A percentile compares a stretch with the other conserved stretches of the same genome.
Evolutionary conservation across 345 rosid species (phyloP).

Genomic region (Citrus unshiu): DNA sequence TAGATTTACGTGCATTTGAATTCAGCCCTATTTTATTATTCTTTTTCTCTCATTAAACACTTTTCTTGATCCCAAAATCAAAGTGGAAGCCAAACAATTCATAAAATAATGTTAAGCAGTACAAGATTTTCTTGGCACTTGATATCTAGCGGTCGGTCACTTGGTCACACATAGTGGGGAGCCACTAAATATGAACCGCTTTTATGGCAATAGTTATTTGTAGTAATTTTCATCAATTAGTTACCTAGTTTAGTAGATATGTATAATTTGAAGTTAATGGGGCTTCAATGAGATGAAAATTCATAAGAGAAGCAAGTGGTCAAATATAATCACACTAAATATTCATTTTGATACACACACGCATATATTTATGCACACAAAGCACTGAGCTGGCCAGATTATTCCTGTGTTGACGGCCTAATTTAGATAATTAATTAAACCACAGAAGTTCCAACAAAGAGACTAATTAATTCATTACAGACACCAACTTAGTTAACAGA

Average conservation of each 20-base stretch:
- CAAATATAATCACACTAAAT: too few relatives aligned
- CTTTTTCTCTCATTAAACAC: background rate
- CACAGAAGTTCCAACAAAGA: background rate
- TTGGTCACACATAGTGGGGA: background rate
- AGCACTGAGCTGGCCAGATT: background rate
- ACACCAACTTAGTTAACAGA: slow-evolving; percentile 34
- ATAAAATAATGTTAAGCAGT: background rate
- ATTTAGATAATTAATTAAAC: background rate
- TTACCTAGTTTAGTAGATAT: too few relatives aligned
- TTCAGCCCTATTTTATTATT: background rate
- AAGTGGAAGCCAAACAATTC: background rate
- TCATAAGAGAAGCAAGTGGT: too few relatives aligned
- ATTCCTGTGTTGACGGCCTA: background rate
- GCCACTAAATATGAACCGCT: background rate
- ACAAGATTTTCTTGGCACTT: background rate
- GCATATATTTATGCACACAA: too few relatives aligned
- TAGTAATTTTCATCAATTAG: too few relatives aligned
- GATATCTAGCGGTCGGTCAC: too few relatives aligned
- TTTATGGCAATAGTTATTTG: background rate
- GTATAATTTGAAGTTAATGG: too few relatives aligned
- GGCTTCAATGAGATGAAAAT: too few relatives aligned
- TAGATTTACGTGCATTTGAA: background rate
- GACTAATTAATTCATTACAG: background rate
- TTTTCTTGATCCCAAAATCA: background rate
- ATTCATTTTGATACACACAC: too few relatives aligned